Evolutionary conservation across 768 basidiomycete genomes (phyloP).

Genomic region (Kwoniella sp.): DNA sequence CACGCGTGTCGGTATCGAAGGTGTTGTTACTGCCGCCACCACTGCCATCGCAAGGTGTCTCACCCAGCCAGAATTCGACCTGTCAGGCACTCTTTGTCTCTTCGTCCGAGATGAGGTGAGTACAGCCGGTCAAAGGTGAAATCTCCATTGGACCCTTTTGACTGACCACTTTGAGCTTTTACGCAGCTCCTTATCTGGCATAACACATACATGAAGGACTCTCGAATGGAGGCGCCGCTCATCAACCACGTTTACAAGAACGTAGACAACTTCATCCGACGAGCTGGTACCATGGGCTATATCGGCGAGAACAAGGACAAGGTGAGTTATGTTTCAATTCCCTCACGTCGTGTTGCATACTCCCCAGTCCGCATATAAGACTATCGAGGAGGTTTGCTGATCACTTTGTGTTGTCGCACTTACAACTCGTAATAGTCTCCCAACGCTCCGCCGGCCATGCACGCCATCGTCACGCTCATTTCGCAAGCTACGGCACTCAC

Average conservation of each 20-base stretch:
- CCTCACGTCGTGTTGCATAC: background rate
- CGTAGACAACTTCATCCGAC: constrained; percentile 50
- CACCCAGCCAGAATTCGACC: constrained; percentile 91
- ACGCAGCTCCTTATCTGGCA: constrained; percentile 41
- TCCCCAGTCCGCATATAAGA: background rate
- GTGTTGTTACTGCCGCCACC: constrained; percentile 78
- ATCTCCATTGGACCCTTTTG: constrained; percentile 39
- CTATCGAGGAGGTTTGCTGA: no score
- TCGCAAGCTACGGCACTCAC: constrained; percentile 83
- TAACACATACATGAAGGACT: constrained; percentile 47
- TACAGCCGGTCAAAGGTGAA: constrained; percentile 64
- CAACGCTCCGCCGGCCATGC: constrained; percentile 66
- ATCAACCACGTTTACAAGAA: constrained; percentile 49
- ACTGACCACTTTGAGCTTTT: constrained; percentile 34
- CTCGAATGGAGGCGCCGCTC: constrained; percentile 44
- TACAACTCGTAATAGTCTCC: constrained; percentile 51
- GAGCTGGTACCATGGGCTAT: constrained; percentile 50
- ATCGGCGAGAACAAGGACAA: constrained; percentile 51
- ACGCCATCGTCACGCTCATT: constrained; percentile 80
- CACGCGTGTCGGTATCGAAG: constrained; percentile 85
- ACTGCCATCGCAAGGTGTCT: constrained; percentile 89
- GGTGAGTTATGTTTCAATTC: constrained; percentile 27
- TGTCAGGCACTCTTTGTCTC: constrained; percentile 87
- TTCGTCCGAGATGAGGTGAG: constrained; percentile 90
- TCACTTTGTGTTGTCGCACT: no score